A percentile compares a stretch with the other conserved stretches of the same genome.
phyloP scores from a whole-genome alignment of 1,284 basidiomycete species.

The Cerrena zonata region DNA sequence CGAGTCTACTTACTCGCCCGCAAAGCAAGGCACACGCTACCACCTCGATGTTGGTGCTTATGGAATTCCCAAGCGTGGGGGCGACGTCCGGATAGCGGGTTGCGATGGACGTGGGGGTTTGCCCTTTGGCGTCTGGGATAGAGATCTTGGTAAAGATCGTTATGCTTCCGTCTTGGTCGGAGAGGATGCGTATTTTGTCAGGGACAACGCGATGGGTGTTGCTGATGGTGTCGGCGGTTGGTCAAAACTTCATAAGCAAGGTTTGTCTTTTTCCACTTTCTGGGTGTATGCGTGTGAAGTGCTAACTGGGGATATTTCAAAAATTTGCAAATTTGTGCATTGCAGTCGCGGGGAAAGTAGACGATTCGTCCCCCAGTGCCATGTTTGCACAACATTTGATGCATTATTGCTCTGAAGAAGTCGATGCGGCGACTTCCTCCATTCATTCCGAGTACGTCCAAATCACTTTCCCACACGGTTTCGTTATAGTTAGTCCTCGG shows the following conservation, averaged over 20 bases:
- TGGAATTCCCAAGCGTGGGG: conserved; percentile 48
- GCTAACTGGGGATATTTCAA: too few species aligned
- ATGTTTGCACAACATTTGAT: conserved; percentile 81
- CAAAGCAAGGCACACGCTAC: conserved; percentile 43
- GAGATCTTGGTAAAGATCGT: conserved; percentile 27
- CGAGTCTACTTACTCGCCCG: conserved; percentile 23
- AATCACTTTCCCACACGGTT: background rate
- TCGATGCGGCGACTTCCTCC: conserved; percentile 21
- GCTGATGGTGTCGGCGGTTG: conserved; percentile 89
- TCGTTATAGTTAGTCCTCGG: conserved; percentile 2
- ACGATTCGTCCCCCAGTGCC: conserved; percentile 55
- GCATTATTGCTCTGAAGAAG: conserved; percentile 71
- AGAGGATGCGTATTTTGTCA: conserved; percentile 82
- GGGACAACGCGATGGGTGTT: conserved; percentile 78
- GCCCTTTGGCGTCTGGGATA: conserved; percentile 14
- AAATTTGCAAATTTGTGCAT: too few species aligned
- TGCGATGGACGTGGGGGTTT: conserved; percentile 27
- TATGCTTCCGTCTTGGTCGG: conserved; percentile 68
- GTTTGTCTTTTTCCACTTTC: conserved; percentile 26
- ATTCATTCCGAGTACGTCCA: background rate
- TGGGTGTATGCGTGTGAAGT: too few species aligned
- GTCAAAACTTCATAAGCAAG: conserved; percentile 40
- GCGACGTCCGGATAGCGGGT: conserved; percentile 22
- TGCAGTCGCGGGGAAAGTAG: background rate
- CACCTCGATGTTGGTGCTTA: conserved; percentile 71